These are phyloP conservation scores for Boletus coccyginus DNA, from an alignment of 768 basidiomycete genomes.

Conservation along the genomic window DNA sequence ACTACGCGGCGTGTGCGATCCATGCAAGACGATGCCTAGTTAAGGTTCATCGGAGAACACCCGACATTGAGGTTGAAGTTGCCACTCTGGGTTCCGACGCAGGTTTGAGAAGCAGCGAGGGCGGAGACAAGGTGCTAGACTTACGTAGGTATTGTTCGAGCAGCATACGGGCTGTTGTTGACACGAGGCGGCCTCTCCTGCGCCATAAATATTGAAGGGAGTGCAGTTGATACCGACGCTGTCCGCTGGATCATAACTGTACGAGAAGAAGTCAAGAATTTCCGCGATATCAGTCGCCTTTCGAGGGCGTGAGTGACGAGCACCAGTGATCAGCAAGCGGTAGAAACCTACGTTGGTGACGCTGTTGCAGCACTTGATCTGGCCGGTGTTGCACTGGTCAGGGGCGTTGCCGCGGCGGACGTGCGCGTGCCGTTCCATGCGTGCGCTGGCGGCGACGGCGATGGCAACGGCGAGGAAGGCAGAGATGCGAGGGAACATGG, in stretches of 20 bases:
- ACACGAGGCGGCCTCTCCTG: slow-evolving; percentile 18
- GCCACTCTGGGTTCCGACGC: slow-evolving; percentile 10
- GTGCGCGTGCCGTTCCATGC: slow-evolving; percentile 18
- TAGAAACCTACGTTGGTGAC: slow-evolving; percentile 18
- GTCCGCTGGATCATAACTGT: slow-evolving; percentile 17
- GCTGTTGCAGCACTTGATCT: slow-evolving; percentile 19
- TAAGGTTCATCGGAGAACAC: slow-evolving; percentile 24
- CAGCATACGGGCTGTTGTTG: slow-evolving; percentile 29
- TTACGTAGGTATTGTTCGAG: slow-evolving; percentile 15
- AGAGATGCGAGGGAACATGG: slow-evolving; percentile 24
- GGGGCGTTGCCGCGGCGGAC: slow-evolving; percentile 1
- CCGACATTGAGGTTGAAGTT: slow-evolving; percentile 13
- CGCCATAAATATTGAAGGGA: slow-evolving; percentile 20
- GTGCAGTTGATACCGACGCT: slow-evolving; percentile 23
- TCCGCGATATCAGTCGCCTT: slow-evolving; percentile 11
- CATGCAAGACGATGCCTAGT: slow-evolving; percentile 12
- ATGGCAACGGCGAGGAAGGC: slow-evolving; percentile 16
- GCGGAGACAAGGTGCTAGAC: not conserved
- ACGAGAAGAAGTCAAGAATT: slow-evolving; percentile 4
- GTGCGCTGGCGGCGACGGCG: slow-evolving; percentile 21
- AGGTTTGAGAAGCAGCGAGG: not conserved
- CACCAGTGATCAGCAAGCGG: not conserved
- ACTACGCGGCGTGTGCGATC: not conserved
- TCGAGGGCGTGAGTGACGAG: not conserved
- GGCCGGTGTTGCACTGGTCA: slow-evolving; percentile 19